These are phyloP conservation scores for Saccharomycopsis capsularis DNA, from an alignment of 805 yeast genomes.

Conservation along the genomic window DNA sequence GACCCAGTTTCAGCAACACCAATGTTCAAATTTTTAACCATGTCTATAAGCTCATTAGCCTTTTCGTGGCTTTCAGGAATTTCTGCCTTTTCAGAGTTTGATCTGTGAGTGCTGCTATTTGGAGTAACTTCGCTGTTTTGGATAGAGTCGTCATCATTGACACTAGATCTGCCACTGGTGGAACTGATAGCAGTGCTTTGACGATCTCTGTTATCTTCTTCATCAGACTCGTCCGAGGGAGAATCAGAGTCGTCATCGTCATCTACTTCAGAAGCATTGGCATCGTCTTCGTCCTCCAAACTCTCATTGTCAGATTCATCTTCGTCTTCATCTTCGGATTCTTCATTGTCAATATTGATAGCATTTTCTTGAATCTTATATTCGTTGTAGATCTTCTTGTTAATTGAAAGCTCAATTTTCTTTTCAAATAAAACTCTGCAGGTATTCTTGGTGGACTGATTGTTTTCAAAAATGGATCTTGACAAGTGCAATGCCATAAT, in stretches of 20 bases:
- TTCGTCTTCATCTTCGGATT: constrained; percentile 22
- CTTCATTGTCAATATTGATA: constrained; percentile 27
- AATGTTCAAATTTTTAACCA: constrained; percentile 28
- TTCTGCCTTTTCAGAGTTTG: constrained; percentile 24
- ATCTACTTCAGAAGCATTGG: too few species aligned
- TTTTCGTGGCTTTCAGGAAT: constrained; percentile 24
- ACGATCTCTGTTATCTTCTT: constrained; percentile 25
- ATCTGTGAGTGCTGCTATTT: background rate
- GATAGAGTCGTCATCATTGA: constrained; percentile 17
- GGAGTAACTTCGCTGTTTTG: background rate
- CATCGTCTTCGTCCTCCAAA: constrained; percentile 24
- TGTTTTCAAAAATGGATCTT: constrained; percentile 69
- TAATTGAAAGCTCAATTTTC: constrained; percentile 40
- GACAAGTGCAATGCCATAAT: constrained; percentile 77
- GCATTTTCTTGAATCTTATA: constrained; percentile 27
- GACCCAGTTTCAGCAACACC: constrained; percentile 26
- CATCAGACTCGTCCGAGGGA: constrained; percentile 22
- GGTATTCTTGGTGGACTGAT: constrained; percentile 61
- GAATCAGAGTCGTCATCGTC: constrained; percentile 4
- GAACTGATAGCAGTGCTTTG: constrained; percentile 10
- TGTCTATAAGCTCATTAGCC: constrained; percentile 6
- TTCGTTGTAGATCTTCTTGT: constrained; percentile 30
- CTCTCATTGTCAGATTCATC: constrained; percentile 4
- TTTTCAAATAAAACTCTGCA: constrained; percentile 67
- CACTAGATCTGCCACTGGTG: constrained; percentile 2